Base-by-base conservation (phyloP, 805 yeast species). In the Wickerhamiella spandovensis region DNA sequence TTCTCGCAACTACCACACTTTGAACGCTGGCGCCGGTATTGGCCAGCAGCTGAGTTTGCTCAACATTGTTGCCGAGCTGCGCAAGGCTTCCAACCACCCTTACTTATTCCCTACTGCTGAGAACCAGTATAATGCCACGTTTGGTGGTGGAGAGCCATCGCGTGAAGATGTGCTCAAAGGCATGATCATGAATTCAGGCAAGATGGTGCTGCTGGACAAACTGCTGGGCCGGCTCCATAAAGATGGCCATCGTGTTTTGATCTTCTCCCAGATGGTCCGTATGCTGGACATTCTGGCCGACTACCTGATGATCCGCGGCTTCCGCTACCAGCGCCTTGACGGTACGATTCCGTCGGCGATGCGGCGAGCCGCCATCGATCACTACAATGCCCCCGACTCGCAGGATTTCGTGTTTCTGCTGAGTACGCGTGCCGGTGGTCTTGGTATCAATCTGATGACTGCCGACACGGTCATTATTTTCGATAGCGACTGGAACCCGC, bases 401-500 rank as follows among this genome's bases (percentile, higher is more conserved):
- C 83, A 81, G 50, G 98, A 92, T 65, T 90, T 89, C 63, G 94
- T 81, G 1, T 92, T 92, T 56, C 67, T 92, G 61, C 71, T 92
- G 48, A 83, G 95, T 22, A 92, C 99, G 0, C 79, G 99, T 71
- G 99, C 99, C 13, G 99, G 99, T 72, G 99, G 99, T 49, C 73
- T 92, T 54, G 99, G 99, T 68, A 92, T 92, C 64, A 92, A 92
- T 65, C 73, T 92, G 64, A 92, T 92, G 98, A 92, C 98, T 5
- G 99, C 99, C 3, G 99, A 92, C 63, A 92, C 99, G 7, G 99
- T 92, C 25, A 86, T 92, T 58, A 90, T 92, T 41, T 92, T 92
- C 68, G 98, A 92, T 67, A 86, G 95, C 4, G 98, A 92, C 70
- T 92, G 98, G 98, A 92, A 92, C 64, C 98, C 98, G 0, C 98